Conservation (phyloP, 768 basidiomycete species). For the Multifurca ochricompacta region DNA sequence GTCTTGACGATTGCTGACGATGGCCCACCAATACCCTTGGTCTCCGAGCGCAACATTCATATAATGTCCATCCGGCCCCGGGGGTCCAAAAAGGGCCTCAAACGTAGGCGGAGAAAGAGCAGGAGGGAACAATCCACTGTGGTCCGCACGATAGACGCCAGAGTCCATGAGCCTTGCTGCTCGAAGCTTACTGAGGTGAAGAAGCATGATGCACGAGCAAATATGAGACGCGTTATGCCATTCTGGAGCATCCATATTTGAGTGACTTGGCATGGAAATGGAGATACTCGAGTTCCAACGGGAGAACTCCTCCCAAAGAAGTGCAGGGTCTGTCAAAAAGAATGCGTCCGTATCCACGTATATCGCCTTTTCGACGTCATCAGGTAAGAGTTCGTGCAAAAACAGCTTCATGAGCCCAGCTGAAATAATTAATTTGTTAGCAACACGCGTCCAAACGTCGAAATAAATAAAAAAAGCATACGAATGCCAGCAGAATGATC, state of each 20-base stretch:
- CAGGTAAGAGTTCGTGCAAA: constrained; percentile 42
- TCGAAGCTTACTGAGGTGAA: constrained; percentile 40
- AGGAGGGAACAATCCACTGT: constrained; percentile 22
- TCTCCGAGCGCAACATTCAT: constrained; percentile 42
- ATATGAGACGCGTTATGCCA: constrained; percentile 42
- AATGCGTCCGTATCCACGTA: constrained; percentile 47
- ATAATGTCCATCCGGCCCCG: constrained; percentile 32
- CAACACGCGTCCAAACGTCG: background rate
- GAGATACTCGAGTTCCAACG: constrained; percentile 30
- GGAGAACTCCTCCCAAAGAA: constrained; percentile 39
- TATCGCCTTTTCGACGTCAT: constrained; percentile 37
- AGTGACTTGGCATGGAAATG: constrained; percentile 39
- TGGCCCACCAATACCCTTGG: constrained; percentile 49
- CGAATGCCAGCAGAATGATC: constrained; percentile 43
- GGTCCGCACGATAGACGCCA: constrained; percentile 29
- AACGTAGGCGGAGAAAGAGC: constrained; percentile 39
- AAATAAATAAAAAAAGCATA: constrained; percentile 26
- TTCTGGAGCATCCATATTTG: constrained; percentile 32
- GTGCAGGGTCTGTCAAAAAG: constrained; percentile 39
- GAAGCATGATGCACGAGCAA: constrained; percentile 47
- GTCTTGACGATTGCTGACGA: constrained; percentile 36
- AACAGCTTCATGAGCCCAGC: constrained; percentile 48
- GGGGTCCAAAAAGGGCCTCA: constrained; percentile 36
- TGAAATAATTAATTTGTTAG: constrained; percentile 17
- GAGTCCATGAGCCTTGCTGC: constrained; percentile 42